Base-by-base conservation (phyloP, 2,329 filamentous ascomycete species). In the Cladosporium sphaerospermum region DNA sequence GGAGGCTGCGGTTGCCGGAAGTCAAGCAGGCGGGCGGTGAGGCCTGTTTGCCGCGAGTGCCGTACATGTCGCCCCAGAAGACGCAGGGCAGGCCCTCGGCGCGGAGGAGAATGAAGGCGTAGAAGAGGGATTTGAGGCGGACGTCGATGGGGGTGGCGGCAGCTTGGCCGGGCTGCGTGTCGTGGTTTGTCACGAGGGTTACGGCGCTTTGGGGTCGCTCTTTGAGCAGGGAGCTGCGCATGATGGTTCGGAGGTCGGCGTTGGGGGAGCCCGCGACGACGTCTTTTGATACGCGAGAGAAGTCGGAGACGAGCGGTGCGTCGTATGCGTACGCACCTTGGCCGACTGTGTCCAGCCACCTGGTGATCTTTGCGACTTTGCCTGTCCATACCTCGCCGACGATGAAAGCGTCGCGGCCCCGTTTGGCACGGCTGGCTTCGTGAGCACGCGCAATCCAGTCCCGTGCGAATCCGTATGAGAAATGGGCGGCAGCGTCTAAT, bases 401-500 rank as follows among this genome's bases (percentile, higher is more conserved):
- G 13, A 86, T 71, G 62, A 87, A 84, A 67, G 82, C 81, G 11
- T 78, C 69, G 10, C 74, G 69, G 2, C 78, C 57, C 23, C 58
- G 52, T 7, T 55, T 57, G 23, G 46, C 45, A 16, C 54, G 54
- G 19, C 78, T 71, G 0, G 67, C 69, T 41, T 73, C 71, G 62
- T 79, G 78, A 54, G 87, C 68, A 43, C 78, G 71, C 5, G 72
- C 70, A 47, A 88, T 78, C 69, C 86, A 86, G n/a, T 81, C 75
- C 40, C 75, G 76, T 32, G 84, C 76, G 62, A 89, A 89, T n/a
- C 75, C 73, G 54, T 79, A 78, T 28, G 80, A 84, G 67, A 84
- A 87, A 68, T 89, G 86, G 69, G 88, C 86, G 31, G 84, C 81
- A 10, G 85, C 86, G 65, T 89, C 86, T 47, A 89, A 77, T 14